phyloP scores from a whole-genome alignment of 2,329 filamentous ascomycete genomes.

The Tympanopsis confertula region DNA sequence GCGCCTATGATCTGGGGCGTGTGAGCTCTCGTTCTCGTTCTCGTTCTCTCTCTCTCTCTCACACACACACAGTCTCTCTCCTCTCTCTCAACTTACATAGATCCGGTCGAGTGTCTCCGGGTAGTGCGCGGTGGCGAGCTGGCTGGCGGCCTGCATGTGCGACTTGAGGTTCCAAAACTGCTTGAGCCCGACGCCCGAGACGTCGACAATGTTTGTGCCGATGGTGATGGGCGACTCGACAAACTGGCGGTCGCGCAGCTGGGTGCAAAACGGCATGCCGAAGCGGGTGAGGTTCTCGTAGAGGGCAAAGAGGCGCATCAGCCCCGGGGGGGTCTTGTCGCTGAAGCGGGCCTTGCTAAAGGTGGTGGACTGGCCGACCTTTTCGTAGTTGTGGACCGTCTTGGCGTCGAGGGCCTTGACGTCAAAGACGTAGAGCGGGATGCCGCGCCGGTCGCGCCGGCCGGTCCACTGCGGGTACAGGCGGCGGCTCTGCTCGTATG shows the following conservation, averaged over 20 bases:
- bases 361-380: constrained; percentile 36
- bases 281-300: constrained; percentile 90
- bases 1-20: constrained; percentile 65
- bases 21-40: not conserved
- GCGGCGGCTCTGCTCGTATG: constrained; percentile 69
- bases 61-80: no score
- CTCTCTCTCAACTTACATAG: constrained; percentile 40
- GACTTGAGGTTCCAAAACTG: constrained; percentile 92
- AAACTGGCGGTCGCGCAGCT: constrained; percentile 59
- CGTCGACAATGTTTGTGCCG: constrained; percentile 90
- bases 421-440: constrained; percentile 84
- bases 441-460: constrained; percentile 74
- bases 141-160: constrained; percentile 88
- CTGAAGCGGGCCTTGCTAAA: constrained; percentile 51
- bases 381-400: constrained; percentile 69
- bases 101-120: constrained; percentile 84
- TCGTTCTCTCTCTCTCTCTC: no score
- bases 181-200: constrained; percentile 74
- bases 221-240: constrained; percentile 79
- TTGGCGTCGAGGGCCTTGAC: constrained; percentile 75
- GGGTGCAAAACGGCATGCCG: constrained; percentile 72
- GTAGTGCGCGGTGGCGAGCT: constrained; percentile 83
- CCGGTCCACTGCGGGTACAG: constrained; percentile 96
- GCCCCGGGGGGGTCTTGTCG: constrained; percentile 58
- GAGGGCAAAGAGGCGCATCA: constrained; percentile 78